These are phyloP conservation scores for Fraxinus sp. DNA, from an alignment of 305 asterid genomes.

Conservation along the genomic window DNA sequence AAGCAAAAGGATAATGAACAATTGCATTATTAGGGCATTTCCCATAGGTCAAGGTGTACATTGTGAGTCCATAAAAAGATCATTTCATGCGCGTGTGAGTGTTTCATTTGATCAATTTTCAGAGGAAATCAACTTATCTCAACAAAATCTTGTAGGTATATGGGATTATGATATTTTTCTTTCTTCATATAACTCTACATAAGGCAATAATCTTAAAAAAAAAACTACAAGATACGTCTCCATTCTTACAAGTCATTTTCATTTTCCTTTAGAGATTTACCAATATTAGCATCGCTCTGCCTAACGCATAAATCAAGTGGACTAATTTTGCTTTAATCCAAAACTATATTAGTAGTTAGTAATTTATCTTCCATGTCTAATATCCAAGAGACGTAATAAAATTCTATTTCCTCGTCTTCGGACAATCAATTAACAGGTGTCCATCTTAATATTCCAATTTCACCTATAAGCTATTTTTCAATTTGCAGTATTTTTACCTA, in stretches of 20 bases:
- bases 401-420: neutral
- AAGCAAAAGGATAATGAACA: slow-evolving; percentile 12
- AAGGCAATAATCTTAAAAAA: slow-evolving; percentile 7
- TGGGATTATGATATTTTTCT: neutral
- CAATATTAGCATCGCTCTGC: neutral
- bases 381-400: neutral
- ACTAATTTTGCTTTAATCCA: neutral
- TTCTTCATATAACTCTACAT: neutral
- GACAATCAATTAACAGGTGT: neutral
- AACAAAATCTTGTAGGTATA: slow-evolving; percentile 12
- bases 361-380: neutral
- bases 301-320: neutral
- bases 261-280: neutral
- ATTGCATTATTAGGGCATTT: neutral
- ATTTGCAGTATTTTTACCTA: slow-evolving; percentile 1
- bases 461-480: neutral
- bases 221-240: neutral
- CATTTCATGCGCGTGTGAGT: neutral
- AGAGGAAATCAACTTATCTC: slow-evolving; percentile 1
- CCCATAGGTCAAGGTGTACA: neutral
- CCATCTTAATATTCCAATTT: neutral
- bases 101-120: slow-evolving; percentile 9
- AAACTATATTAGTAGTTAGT: neutral
- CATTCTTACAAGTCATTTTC: slow-evolving; percentile 6
- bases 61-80: neutral